Conservation (phyloP, 257 asterid species). For the Jasminum sambac region DNA sequence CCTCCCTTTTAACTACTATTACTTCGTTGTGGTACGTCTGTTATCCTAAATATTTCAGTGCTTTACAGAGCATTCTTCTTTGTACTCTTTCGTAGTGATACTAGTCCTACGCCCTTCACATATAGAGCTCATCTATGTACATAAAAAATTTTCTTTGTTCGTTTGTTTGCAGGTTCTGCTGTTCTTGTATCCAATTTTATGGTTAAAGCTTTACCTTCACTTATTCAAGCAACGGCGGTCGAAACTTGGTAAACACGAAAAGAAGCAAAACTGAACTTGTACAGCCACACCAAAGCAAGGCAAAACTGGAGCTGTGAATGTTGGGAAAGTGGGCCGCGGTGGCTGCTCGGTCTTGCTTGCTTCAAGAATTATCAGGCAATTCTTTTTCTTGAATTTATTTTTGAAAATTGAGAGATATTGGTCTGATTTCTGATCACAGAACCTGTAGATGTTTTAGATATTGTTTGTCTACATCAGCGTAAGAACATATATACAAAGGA, state of each 20-base stretch:
- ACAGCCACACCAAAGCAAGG: background rate
- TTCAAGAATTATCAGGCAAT: background rate
- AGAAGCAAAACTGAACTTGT: slow-evolving; percentile 48
- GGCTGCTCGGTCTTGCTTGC: background rate
- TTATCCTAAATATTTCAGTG: background rate
- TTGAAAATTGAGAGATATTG: background rate
- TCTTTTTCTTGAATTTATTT: background rate
- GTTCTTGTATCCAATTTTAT: slow-evolving; percentile 69
- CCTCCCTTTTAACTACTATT: slow-evolving; percentile 68
- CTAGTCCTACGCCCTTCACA: background rate
- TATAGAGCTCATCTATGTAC: background rate
- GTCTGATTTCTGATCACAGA: background rate
- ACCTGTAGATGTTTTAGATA: background rate
- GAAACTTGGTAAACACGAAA: slow-evolving; percentile 69
- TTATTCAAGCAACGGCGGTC: slow-evolving; percentile 81
- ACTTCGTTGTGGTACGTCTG: slow-evolving; percentile 52
- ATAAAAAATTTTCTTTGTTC: slow-evolving; percentile 3
- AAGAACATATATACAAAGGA: background rate
- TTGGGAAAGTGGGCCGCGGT: background rate
- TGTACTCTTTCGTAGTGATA: background rate
- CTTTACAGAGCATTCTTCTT: background rate
- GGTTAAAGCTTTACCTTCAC: slow-evolving; percentile 94
- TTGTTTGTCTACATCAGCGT: background rate
- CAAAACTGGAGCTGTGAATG: background rate
- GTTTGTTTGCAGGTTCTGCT: slow-evolving; percentile 59